Conservation (phyloP, 2,329 filamentous ascomycete species). For the Thelonectria blattea region DNA sequence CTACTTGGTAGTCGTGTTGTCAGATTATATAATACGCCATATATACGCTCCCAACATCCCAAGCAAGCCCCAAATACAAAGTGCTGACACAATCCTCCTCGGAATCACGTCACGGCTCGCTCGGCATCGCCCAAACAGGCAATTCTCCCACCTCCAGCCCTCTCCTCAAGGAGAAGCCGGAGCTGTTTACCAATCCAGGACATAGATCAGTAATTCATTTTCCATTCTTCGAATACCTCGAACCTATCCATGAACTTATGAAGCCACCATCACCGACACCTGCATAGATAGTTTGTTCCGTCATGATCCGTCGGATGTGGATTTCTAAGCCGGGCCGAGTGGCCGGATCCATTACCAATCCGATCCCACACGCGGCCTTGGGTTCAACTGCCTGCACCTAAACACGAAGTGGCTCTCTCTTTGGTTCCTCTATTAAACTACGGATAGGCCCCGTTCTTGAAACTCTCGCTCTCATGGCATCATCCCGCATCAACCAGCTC, state of each 20-base stretch:
- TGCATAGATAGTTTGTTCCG: neutral
- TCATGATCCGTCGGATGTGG: neutral
- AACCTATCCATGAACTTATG: neutral
- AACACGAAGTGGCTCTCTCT: neutral
- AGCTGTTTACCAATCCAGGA: neutral
- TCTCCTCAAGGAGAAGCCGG: neutral
- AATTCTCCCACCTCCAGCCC: neutral
- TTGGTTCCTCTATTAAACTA: neutral
- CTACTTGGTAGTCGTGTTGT: no score
- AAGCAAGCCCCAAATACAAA: no score
- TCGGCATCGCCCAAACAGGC: neutral
- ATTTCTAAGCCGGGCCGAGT: conserved; percentile 9
- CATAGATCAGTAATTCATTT: neutral
- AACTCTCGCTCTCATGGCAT: conserved; percentile 29
- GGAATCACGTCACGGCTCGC: neutral
- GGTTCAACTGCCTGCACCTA: no score
- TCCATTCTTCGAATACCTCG: neutral
- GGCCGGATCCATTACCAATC: neutral
- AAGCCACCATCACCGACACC: neutral
- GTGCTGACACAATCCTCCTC: no score
- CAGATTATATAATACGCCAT: no score
- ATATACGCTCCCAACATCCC: neutral
- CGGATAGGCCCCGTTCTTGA: neutral
- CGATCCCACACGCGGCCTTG: no score
- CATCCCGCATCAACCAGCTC: conserved; percentile 34